phyloP scores from a whole-genome alignment of 169 alveolate genomes.

The Plasmodium gaboni region DNA sequence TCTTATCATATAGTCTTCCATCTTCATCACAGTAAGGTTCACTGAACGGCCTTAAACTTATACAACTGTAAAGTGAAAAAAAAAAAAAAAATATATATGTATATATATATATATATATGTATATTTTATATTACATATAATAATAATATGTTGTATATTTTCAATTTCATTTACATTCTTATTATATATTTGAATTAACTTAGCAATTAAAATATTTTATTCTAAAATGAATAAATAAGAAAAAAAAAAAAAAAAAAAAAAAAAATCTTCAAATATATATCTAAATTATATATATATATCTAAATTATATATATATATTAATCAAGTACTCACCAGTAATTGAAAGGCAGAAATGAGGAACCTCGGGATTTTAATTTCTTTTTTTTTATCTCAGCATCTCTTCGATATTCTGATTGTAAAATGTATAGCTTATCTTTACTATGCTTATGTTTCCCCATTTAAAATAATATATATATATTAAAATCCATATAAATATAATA shows the following conservation, averaged over 20 bases:
- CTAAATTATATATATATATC: too few species aligned
- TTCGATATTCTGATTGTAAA: slow-evolving; percentile 90
- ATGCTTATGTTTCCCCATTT: slow-evolving; percentile 94
- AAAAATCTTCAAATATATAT: too few species aligned
- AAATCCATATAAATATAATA: slow-evolving; percentile 7
- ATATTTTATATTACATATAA: not conserved
- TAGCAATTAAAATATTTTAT: too few species aligned
- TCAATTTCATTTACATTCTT: not conserved
- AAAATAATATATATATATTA: slow-evolving; percentile 1
- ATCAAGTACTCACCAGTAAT: slow-evolving; percentile 42
- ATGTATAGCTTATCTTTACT: slow-evolving; percentile 93
- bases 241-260: too few species aligned
- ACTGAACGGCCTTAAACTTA: slow-evolving; percentile 64
- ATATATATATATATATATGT: not conserved
- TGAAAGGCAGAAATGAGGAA: slow-evolving; percentile 48
- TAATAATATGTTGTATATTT: not conserved
- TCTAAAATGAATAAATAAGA: too few species aligned
- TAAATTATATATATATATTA: too few species aligned
- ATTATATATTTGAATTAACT: not conserved
- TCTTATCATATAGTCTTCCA: slow-evolving; percentile 69
- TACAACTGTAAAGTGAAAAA: slow-evolving; percentile 21
- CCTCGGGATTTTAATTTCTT: slow-evolving; percentile 69
- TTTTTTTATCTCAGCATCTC: slow-evolving; percentile 86
- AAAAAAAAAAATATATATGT: not conserved
- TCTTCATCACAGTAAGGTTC: slow-evolving; percentile 76